Conservation (phyloP, 169 alveolate species). For the Plasmodium yoelii region DNA sequence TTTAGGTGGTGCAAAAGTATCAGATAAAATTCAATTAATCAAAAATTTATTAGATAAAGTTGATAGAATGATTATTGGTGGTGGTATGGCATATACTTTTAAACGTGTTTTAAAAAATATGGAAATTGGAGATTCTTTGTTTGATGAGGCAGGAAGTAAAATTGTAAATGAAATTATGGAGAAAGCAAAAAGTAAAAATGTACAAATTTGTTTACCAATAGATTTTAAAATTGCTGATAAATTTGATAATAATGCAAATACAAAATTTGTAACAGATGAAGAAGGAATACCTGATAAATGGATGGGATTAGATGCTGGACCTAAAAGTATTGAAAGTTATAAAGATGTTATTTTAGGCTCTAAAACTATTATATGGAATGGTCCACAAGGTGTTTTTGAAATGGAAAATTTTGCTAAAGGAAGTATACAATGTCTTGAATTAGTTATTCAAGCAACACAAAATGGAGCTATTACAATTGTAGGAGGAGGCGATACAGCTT, state of each 20-base stretch:
- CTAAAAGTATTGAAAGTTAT: conserved; percentile 89
- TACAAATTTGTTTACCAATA: conserved; percentile 94
- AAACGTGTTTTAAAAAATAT: conserved; percentile 90
- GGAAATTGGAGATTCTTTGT: conserved; percentile 95
- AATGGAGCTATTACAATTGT: conserved; percentile 94
- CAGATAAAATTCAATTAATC: conserved; percentile 97
- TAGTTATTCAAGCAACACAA: conserved; percentile 93
- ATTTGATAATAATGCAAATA: conserved; percentile 92
- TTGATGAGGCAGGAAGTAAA: conserved; percentile 97
- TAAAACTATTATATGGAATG: conserved; percentile 96
- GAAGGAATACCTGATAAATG: conserved; percentile 96
- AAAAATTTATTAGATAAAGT: conserved; percentile 93
- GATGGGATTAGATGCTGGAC: conserved; percentile 98
- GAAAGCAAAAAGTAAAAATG: conserved; percentile 93
- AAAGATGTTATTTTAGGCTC: conserved; percentile 88
- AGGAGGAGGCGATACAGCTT: conserved; percentile 98
- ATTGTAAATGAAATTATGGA: conserved; percentile 95
- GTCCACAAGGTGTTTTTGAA: conserved; percentile 98
- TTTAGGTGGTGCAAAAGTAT: conserved; percentile 99
- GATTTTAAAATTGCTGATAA: conserved; percentile 95
- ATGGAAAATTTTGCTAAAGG: conserved; percentile 93
- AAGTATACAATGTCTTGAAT: conserved; percentile 88
- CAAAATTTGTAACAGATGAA: conserved; percentile 86
- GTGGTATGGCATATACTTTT: conserved; percentile 99
- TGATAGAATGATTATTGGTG: conserved; percentile 97